Conservation (phyloP, 306 rosid species). For the Dryas drummondii region DNA sequence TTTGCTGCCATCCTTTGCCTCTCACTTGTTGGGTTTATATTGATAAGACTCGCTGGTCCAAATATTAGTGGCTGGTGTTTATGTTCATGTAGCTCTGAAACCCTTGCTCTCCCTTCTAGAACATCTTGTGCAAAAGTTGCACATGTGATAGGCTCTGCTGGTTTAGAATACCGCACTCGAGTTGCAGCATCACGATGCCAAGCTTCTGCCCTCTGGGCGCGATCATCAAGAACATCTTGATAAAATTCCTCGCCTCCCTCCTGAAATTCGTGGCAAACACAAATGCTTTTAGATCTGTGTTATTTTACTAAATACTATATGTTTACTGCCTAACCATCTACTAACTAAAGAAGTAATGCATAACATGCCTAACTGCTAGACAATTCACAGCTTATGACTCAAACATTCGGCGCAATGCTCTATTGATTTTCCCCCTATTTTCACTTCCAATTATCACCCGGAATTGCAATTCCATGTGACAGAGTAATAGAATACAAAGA, state of each 20-base stretch:
- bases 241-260: conserved; percentile 70
- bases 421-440: background rate
- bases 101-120: conserved; percentile 87
- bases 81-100: conserved; percentile 82
- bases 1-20: conserved; percentile 86
- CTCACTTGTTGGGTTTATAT: conserved; percentile 73
- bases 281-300: background rate
- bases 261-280: conserved; percentile 38
- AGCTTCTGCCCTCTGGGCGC: conserved; percentile 70
- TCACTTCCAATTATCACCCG: background rate
- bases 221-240: conserved; percentile 73
- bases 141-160: conserved; percentile 80
- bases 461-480: background rate
- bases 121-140: conserved; percentile 99
- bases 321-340: background rate
- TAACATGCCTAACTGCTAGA: background rate
- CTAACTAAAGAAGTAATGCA: background rate
- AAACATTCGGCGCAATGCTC: background rate
- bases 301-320: background rate
- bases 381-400: background rate
- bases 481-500: background rate
- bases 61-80: conserved; percentile 88
- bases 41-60: conserved; percentile 89
- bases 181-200: conserved; percentile 78
- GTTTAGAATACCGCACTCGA: conserved; percentile 60